Conservation (phyloP, 1,284 basidiomycete genomes). For the Coriolopsis trogii region DNA sequence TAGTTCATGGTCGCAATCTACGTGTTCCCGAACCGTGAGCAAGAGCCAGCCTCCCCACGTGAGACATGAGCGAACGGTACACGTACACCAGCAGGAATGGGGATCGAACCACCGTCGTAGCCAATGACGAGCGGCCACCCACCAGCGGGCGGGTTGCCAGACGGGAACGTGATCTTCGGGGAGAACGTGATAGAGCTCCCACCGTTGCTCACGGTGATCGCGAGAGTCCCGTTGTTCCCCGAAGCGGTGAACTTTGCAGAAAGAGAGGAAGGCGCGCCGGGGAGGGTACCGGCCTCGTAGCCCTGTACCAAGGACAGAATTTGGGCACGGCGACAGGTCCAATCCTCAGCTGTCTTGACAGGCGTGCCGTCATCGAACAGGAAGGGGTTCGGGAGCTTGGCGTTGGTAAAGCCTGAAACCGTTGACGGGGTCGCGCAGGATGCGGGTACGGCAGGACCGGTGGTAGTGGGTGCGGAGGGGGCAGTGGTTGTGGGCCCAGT, state of each 20-base stretch:
- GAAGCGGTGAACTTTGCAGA: constrained; percentile 41
- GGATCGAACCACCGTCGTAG: constrained; percentile 52
- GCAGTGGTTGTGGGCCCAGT: constrained; percentile 4
- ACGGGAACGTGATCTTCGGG: constrained; percentile 45
- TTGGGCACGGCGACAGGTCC: constrained; percentile 51
- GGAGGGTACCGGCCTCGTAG: constrained; percentile 52
- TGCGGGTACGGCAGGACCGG: constrained; percentile 8
- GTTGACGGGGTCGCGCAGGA: constrained; percentile 28
- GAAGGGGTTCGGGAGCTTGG: constrained; percentile 54
- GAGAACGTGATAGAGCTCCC: constrained; percentile 49
- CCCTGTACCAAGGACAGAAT: constrained; percentile 48
- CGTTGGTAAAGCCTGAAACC: constrained; percentile 34
- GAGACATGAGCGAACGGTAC: background rate
- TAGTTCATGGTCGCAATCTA: constrained; percentile 50
- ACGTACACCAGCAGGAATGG: constrained; percentile 44
- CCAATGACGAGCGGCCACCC: constrained; percentile 54
- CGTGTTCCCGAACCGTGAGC: constrained; percentile 17
- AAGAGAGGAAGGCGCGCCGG: constrained; percentile 43
- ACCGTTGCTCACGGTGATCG: constrained; percentile 44
- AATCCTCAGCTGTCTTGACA: constrained; percentile 46
- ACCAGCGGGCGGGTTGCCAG: constrained; percentile 42
- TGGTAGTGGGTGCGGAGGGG: constrained; percentile 1
- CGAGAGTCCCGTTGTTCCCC: constrained; percentile 40
- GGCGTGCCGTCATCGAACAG: constrained; percentile 43
- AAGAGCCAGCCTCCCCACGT: background rate